Percentiles rank a stretch among this genome's conserved stretches.
Conservation (phyloP, 306 rosid species). For the Oemleria cerasiformis region DNA sequence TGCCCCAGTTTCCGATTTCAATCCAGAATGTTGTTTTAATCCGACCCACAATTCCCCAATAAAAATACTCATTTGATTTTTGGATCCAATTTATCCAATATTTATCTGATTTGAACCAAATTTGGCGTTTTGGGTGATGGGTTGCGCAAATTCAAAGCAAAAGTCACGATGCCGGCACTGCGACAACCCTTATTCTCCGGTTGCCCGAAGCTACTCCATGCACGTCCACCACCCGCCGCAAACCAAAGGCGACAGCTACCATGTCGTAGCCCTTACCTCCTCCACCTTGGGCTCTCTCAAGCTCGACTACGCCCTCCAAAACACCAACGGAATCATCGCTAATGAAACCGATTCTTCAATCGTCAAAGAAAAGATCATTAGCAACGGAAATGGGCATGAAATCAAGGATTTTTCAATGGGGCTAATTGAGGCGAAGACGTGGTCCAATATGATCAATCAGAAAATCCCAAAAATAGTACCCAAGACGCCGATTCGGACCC, state of each 20-base stretch:
- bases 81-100: background rate
- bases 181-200: slow-evolving; percentile 58
- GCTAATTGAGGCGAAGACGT: slow-evolving; percentile 60
- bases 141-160: slow-evolving; percentile 82
- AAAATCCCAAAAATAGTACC: slow-evolving; percentile 53
- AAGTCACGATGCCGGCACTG: slow-evolving; percentile 67
- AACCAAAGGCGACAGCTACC: slow-evolving; percentile 52
- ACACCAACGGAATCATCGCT: background rate
- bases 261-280: slow-evolving; percentile 77
- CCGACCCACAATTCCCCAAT: background rate
- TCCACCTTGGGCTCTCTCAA: slow-evolving; percentile 74
- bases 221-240: slow-evolving; percentile 79
- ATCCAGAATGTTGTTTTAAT: slow-evolving; percentile 15
- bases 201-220: slow-evolving; percentile 76
- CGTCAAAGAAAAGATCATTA: slow-evolving; percentile 8
- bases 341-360: background rate
- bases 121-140: slow-evolving; percentile 43
- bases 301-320: slow-evolving; percentile 28
- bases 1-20: background rate
- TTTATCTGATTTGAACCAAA: background rate
- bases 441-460: slow-evolving; percentile 70
- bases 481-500: slow-evolving; percentile 56
- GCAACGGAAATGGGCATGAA: background rate
- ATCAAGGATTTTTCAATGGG: slow-evolving; percentile 46
- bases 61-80: background rate